Base-by-base conservation (phyloP, 768 basidiomycete genomes). In the Rhizopogon sp. region DNA sequence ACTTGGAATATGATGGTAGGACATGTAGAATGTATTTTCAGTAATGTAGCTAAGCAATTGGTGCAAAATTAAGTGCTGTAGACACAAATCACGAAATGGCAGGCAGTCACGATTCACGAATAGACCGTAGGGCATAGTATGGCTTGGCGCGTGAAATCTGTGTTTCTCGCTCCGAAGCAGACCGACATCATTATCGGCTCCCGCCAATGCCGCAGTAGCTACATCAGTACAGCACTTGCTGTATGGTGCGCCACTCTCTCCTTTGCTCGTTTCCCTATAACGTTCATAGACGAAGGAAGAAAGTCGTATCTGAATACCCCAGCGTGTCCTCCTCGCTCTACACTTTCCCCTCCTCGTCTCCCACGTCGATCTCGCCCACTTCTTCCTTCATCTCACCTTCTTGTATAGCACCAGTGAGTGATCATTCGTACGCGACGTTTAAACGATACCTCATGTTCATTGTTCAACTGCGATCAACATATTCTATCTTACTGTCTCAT, bases 401-500 rank as follows among this genome's bases (percentile, higher is more conserved):
- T 13, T 55, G 35, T 50, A 40, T 29, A 53, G 35, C 28, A 54
- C 28, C 28, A 47, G 39, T 51, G 7, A 28, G 49, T 28, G n/a
- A 13, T 28, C 22, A 39, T 49, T 35, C 9, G 22, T 28, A 11
- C 31, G 31, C 17, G 43, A 8, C 14, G 28, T 55, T 33, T 2
- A 39, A 6, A n/a, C 39, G 35, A 31, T 17, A n/a, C 29, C 45
- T 35, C 2, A 43, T 41, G 31, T 22, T 5, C 35, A 29, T 25
- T 17, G 17, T 43, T 49, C 33, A 31, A 29, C 22, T 41, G 39
- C 35, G 45, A 33, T 45, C 33, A 25, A 3, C 43, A 37, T 28
- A 69, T 71, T 61, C 70, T 70, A 69, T 61, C 63, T 69, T 66
- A 58, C 37, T 22, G 60, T 55, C 52, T 55, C 50, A 55, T 57